Base-by-base conservation (phyloP, 306 rosid genomes). In the Senna siamea region DNA sequence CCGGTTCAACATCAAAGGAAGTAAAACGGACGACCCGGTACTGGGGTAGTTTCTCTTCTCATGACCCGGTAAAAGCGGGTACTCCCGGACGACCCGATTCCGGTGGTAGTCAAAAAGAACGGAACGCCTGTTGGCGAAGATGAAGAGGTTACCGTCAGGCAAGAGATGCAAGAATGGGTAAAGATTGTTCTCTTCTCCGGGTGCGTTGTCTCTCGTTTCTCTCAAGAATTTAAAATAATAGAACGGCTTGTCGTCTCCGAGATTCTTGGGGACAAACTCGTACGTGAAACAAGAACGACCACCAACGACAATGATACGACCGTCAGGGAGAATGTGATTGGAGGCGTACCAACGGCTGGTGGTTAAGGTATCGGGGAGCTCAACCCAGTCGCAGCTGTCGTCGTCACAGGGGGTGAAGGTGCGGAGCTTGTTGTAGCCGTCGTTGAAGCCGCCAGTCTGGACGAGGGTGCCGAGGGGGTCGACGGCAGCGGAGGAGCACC, bases 401-500 rank as follows among this genome's bases (percentile, higher is more conserved):
- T 70, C 73, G 1, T 59, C 17, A 54, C 91, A 85, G 0, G 93
- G 87, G 0, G 81, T 60, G 83, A 88, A 82, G 2, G 59, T 60
- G 10, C 96, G 78, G 71, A 90, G 83, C 35, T 61, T 76, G 47
- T 76, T 76, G 41, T 80, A 77, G 7, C 98, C 98, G 37, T 77
- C 82, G 17, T 78, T 73, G 82, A 76, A 92, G 5, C 98, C 96
- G 4, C 98, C 96, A 12, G 92, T 85, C 37, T 92, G 98, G 71
- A 92, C 5, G 3, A 92, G 81, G 0, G 84, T 81, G 0, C 98
- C 96, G 71, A 58, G 55, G 19, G 86, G 34, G 70, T 35, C 6
- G 9, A 90, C 75, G 5, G 91, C 43, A 8, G 91, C 94, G 68
- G 98, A 87, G 52, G 98, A 92, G 81, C 98, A 92, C 94, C 96